Base-by-base conservation (phyloP, 768 basidiomycete genomes). In the Tremella mesenterica region DNA sequence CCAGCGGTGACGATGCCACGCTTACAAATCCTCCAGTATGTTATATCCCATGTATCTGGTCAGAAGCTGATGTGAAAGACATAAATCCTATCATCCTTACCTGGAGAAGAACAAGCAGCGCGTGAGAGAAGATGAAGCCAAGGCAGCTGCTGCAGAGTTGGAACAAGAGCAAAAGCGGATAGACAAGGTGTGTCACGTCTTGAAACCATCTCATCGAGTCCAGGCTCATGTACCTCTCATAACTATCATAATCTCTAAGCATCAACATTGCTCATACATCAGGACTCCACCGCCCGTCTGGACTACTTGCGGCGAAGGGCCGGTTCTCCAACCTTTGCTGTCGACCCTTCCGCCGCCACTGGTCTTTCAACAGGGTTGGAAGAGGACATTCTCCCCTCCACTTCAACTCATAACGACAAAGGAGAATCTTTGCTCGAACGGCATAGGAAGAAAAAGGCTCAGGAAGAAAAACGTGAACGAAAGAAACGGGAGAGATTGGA, bases 61-160 rank as follows among this genome's bases (percentile, higher is more conserved):
- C 47, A 20, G 2, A 26, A 39, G 5, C 20, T 29, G 25, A 27
- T 12, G 14, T 16, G 4, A 1, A 46, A 69, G 67, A 18, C 74
- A 75, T 54, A 75, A 75, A 54, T 73, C 71, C 3, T 75, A 75
- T 43, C 74, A 75, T 43, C 72, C 72, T 1, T 75, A 75, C 43
- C 60, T 70, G 7, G 72, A 75, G 51, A 66, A 60, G 58, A 75
- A 75, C 64, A 75, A 75, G 59, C 67, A 73, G 47, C 57, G 65
- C 41, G 74, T 75, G 23, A 55, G 72, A 23, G 67, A 73, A 45
- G 74, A 75, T 59, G 74, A 75, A 59, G 68, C 64, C 18, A 54
- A 60, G 52, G 72, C 72, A 21, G 48, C 48, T 28, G 64, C 58
- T n/a, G 67, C 65, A 48, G 67, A 68, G 34, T 52, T 66, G 26